A percentile compares a stretch with the other conserved stretches of the same genome.
phyloP scores from a whole-genome alignment of 225 moss, liverwort and hornwort species.

The Climacium dendroides region DNA sequence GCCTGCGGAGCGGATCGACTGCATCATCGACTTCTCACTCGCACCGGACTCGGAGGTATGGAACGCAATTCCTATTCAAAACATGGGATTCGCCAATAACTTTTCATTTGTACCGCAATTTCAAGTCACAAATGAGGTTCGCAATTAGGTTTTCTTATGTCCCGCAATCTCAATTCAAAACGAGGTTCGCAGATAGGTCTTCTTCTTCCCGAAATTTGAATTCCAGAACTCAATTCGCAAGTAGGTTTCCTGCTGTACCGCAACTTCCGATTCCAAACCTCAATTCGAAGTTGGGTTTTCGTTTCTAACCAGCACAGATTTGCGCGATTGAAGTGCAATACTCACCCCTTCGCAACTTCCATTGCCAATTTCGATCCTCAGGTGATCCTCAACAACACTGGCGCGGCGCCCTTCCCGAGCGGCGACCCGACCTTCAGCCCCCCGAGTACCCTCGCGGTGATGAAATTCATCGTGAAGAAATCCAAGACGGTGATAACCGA shows the following conservation, averaged over 20 bases:
- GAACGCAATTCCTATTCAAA: neutral
- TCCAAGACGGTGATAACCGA: neutral
- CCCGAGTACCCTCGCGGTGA: neutral
- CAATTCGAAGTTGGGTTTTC: neutral
- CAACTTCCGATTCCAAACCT: neutral
- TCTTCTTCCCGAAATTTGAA: neutral
- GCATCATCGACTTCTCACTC: slow-evolving; percentile 51
- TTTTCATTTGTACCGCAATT: neutral
- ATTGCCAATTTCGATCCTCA: neutral
- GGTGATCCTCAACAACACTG: slow-evolving; percentile 59
- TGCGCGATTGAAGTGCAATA: neutral
- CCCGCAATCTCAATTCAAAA: neutral
- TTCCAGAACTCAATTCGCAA: neutral
- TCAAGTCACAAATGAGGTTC: neutral
- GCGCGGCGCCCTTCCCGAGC: slow-evolving; percentile 39
- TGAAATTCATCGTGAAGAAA: slow-evolving; percentile 22
- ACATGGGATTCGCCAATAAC: neutral
- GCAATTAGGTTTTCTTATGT: neutral
- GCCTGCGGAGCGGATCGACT: slow-evolving; percentile 61
- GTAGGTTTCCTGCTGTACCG: neutral
- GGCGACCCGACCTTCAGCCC: slow-evolving; percentile 4
- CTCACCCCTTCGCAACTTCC: neutral
- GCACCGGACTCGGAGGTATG: neutral
- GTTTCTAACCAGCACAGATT: neutral
- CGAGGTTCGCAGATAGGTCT: no score